A percentile compares a stretch with the other conserved stretches of the same genome.
Evolutionary conservation across 169 alveolate species (phyloP).

Genomic region (Plasmodium vivax): DNA sequence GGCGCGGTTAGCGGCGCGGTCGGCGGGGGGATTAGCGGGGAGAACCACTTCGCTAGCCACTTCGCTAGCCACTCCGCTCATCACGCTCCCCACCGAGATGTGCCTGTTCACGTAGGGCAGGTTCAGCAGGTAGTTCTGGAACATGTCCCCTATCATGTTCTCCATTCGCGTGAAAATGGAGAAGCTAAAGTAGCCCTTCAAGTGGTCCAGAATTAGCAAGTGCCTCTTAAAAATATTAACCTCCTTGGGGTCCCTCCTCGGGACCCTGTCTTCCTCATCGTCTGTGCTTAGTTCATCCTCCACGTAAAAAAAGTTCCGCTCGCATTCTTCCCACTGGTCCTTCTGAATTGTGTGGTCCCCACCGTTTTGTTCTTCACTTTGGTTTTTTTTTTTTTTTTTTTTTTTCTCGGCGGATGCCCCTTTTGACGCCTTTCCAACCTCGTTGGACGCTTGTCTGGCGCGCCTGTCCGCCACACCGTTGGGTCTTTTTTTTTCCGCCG

Average conservation of each 20-base stretch:
- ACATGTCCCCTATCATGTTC: slow-evolving; percentile 42
- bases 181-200: slow-evolving; percentile 17
- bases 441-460: not conserved
- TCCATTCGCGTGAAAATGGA: slow-evolving; percentile 32
- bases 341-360: not conserved
- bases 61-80: too few relatives aligned
- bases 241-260: slow-evolving; percentile 7
- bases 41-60: too few relatives aligned
- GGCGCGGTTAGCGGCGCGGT: too few relatives aligned
- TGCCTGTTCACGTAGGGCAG: slow-evolving; percentile 15
- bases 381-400: not conserved
- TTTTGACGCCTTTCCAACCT: not conserved
- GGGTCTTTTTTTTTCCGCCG: not conserved
- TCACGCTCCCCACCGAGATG: not conserved
- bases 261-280: slow-evolving; percentile 37
- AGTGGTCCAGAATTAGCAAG: slow-evolving; percentile 38
- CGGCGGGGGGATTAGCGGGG: too few relatives aligned
- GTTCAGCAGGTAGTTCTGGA: slow-evolving; percentile 38
- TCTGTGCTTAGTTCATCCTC: slow-evolving; percentile 39
- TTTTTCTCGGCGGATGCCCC: not conserved
- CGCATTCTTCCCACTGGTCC: not conserved
- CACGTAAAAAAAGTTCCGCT: slow-evolving; percentile 21
- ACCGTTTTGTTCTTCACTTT: not conserved
- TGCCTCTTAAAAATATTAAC: slow-evolving; percentile 44
- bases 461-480: not conserved